Evolutionary conservation across 495 filamentous ascomycete species (phyloP).

Genomic region (Podospora conica): DNA sequence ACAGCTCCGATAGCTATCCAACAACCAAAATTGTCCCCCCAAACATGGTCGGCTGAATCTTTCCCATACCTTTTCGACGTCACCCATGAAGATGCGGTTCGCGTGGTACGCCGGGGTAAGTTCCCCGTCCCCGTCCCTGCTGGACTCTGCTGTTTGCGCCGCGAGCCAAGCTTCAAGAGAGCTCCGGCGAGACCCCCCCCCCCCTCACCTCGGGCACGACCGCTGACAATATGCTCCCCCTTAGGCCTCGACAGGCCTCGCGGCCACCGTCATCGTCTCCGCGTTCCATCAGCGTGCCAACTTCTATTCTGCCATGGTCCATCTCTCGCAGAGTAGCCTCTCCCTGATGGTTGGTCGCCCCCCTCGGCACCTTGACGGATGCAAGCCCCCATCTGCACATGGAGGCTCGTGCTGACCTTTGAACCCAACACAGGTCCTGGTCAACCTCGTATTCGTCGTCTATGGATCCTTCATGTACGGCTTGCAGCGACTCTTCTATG

Average conservation of each 20-base stretch:
- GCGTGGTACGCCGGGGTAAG: slow-evolving; percentile 54
- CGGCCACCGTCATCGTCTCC: slow-evolving; percentile 52
- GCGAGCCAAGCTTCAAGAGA: background rate
- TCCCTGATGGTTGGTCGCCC: slow-evolving; percentile 70
- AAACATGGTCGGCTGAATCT: slow-evolving; percentile 23
- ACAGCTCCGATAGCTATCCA: background rate
- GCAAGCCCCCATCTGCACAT: background rate
- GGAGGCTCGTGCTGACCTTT: background rate
- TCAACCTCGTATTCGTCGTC: slow-evolving; percentile 75
- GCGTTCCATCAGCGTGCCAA: slow-evolving; percentile 93
- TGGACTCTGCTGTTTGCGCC: background rate
- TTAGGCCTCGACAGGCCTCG: slow-evolving; percentile 24
- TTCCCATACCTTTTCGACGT: background rate
- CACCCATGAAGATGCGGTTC: slow-evolving; percentile 45
- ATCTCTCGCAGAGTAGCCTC: slow-evolving; percentile 89
- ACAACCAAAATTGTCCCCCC: background rate
- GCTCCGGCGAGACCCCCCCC: slow-evolving; percentile 5
- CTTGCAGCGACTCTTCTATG: slow-evolving; percentile 85
- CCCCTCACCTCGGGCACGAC: slow-evolving; percentile 3
- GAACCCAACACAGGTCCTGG: slow-evolving; percentile 59
- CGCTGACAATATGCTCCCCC: slow-evolving; percentile 14
- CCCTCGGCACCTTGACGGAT: background rate
- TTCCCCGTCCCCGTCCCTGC: background rate
- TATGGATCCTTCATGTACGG: slow-evolving; percentile 73
- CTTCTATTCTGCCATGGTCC: slow-evolving; percentile 95